These are phyloP conservation scores for Citrus unshiu DNA, from an alignment of 345 rosid genomes.

Conservation along the genomic window DNA sequence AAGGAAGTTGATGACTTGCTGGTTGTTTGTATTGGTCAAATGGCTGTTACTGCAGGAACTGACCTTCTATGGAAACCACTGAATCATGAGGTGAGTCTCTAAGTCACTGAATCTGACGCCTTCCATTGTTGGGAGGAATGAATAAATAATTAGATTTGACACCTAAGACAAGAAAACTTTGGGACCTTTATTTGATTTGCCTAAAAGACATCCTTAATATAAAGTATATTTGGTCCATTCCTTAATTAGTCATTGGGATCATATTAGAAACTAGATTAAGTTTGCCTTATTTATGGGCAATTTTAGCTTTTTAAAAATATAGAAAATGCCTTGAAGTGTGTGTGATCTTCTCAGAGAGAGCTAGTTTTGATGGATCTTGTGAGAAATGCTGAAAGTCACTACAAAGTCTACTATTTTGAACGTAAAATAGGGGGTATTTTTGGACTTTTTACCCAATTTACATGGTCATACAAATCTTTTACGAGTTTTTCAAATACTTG, in stretches of 20 bases:
- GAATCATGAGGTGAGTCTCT: conserved; percentile 76
- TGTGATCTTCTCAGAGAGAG: neutral
- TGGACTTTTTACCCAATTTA: neutral
- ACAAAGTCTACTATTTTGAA: too few relatives aligned
- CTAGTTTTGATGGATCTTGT: neutral
- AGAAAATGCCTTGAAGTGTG: neutral
- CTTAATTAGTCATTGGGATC: neutral
- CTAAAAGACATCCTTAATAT: neutral
- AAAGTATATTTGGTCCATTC: neutral
- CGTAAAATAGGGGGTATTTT: too few relatives aligned
- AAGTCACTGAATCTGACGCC: neutral
- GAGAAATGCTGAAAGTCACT: too few relatives aligned
- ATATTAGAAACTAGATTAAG: neutral
- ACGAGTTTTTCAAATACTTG: neutral
- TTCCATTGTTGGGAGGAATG: neutral
- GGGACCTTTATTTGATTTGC: neutral
- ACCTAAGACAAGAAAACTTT: neutral
- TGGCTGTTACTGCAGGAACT: conserved; percentile 85
- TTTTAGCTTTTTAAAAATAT: neutral
- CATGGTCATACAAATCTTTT: neutral
- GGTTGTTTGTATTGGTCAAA: conserved; percentile 82
- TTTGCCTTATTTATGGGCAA: neutral
- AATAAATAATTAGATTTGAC: neutral
- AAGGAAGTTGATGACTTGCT: conserved; percentile 71
- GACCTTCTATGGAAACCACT: conserved; percentile 92